These are phyloP conservation scores for Ananas comosus DNA, from an alignment of 176 grass and related monocot species.

Conservation along the genomic window DNA sequence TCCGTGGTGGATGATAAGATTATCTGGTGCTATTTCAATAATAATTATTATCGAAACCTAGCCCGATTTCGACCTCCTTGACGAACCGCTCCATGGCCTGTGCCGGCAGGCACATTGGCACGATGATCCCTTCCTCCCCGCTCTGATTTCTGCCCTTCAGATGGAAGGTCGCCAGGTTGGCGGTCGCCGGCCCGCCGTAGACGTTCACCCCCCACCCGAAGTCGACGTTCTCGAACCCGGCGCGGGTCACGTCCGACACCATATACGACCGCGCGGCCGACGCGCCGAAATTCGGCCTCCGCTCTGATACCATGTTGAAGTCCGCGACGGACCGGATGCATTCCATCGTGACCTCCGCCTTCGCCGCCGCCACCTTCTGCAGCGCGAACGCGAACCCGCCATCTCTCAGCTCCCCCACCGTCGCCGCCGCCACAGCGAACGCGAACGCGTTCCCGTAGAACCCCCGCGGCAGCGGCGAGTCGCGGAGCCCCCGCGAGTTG, in stretches of 20 bases:
- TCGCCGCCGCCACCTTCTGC: slow-evolving; percentile 22
- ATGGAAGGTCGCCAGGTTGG: background rate
- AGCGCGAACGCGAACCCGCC: slow-evolving; percentile 5
- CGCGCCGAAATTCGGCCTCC: slow-evolving; percentile 1
- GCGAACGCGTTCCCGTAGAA: slow-evolving; percentile 50
- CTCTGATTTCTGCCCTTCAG: background rate
- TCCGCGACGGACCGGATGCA: slow-evolving; percentile 26
- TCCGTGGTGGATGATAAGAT: too few species aligned
- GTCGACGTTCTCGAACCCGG: slow-evolving; percentile 28
- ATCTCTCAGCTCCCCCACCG: slow-evolving; percentile 1
- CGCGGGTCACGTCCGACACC: slow-evolving; percentile 31
- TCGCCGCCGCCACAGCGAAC: background rate
- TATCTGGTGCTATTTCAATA: too few species aligned
- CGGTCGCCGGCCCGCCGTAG: slow-evolving; percentile 10
- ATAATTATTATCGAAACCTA: too few species aligned
- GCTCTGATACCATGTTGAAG: slow-evolving; percentile 10
- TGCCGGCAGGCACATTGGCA: slow-evolving; percentile 21
- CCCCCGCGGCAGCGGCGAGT: slow-evolving; percentile 8
- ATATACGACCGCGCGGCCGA: slow-evolving; percentile 4
- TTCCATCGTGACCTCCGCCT: slow-evolving; percentile 24
- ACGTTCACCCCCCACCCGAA: slow-evolving; percentile 35
- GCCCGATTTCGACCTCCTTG: slow-evolving; percentile 3
- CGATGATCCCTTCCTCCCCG: slow-evolving; percentile 11
- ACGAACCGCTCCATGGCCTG: slow-evolving; percentile 30
- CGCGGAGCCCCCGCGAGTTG: background rate